Evolutionary conservation across 352 stramenopile genomes (phyloP), one percentile per base, ranked within the genome.

Genomic region (Phytopythium ostracodes): DNA sequence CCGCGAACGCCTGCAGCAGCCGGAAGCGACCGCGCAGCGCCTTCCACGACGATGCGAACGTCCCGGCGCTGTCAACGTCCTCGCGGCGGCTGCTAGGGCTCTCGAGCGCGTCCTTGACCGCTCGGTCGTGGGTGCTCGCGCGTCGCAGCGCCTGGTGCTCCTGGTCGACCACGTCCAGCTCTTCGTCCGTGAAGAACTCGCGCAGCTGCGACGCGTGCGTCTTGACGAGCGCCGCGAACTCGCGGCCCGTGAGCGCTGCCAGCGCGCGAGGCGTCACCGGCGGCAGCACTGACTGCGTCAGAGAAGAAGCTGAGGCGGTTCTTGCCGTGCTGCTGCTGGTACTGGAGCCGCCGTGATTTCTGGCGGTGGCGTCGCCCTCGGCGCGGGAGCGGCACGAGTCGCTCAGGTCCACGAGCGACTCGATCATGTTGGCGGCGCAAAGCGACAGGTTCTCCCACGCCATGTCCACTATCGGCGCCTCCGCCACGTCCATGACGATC

Each of bases 1-100:
- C 81, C 0, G 77, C 81, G 50, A 91, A 88, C 24, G 66, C 65
- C 63, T 89, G 77, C 14, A 91, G 70, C 33, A 69, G 47, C 24
- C 65, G 67, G 42, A 88, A 91, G 11, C 79, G 75, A 0, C 67
- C 59, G 5, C 67, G 53, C 0, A 71, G 79, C 10, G 60, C 46
- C 9, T 56, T 52, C 81, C 81, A 91, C 8, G 75, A 69, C 24
- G 43, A 47, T 27, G 81, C 68, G 56, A 91, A 91, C 25, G 71
- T 49, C 15, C 56, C 65, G 11, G 75, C 62, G 20, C 60, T 60
- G 31, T 51, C 40, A 27, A 51, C 22, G 44, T 27, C n/a, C 9
- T 64, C 51, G 36, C 24, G 46, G 8, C n/a, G 27, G 18, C 10
- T 20, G 20, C 33, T 42, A 0, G 33, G 46, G 25, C 18, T 3